A percentile compares a stretch with the other conserved stretches of the same genome.
Conservation (phyloP, 495 filamentous ascomycete species). For the Venustampulla echinocandica region DNA sequence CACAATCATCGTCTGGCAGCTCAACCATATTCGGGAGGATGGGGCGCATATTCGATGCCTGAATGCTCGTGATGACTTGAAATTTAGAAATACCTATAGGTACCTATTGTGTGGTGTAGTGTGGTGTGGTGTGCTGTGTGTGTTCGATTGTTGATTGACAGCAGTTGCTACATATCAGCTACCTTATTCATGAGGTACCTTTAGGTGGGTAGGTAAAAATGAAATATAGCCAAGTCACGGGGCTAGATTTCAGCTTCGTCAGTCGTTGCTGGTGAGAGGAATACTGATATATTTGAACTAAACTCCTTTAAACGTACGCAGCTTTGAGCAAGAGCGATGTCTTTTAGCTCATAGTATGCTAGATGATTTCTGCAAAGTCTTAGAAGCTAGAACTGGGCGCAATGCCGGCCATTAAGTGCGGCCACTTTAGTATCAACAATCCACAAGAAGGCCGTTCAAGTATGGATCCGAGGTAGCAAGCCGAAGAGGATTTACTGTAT, state of each 20-base stretch:
- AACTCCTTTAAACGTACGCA: not conserved
- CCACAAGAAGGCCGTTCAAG: not conserved
- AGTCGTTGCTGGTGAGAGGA: not conserved
- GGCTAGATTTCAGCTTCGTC: not conserved
- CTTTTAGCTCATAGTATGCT: not conserved
- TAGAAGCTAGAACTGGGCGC: not conserved
- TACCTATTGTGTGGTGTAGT: no score
- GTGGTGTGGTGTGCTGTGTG: no score
- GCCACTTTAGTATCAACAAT: not conserved
- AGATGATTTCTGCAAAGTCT: not conserved
- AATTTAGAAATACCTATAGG: no score
- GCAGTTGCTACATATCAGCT: no score
- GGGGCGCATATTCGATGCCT: not conserved
- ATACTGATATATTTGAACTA: not conserved
- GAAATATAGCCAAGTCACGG: not conserved
- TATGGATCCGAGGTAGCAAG: not conserved
- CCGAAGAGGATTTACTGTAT: not conserved
- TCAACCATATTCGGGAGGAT: not conserved
- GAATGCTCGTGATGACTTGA: not conserved
- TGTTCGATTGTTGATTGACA: no score
- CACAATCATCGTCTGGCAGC: not conserved
- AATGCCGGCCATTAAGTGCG: not conserved
- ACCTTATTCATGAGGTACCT: no score
- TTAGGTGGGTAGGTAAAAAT: no score
- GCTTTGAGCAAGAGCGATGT: not conserved